Evolutionary conservation across 805 yeast species (phyloP), one percentile per base, ranked within the genome.

Genomic region (Ogataea thermomethanolica): DNA sequence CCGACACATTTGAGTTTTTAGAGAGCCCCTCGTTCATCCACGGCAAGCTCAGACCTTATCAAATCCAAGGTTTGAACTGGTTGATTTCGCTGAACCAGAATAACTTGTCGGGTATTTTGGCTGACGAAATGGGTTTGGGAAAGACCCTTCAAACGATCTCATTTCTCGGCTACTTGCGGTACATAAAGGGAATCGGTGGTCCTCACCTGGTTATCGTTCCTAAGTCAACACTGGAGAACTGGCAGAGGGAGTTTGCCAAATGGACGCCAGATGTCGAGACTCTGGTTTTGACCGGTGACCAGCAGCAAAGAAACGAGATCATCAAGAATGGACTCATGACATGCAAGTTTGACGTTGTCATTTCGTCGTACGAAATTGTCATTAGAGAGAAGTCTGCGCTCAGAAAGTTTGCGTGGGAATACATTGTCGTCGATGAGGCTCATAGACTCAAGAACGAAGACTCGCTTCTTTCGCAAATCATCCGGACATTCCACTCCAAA

Each of bases 101-200:
- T 62, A 75, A 78, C 44, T 64, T 84, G 33, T 76, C 84, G 1
- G 93, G 93, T 44, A 84, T 84, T 17, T 67, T 84, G 43, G 93
- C 93, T 1, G 93, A 84, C 62, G 93, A 84, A 63, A 84, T 84
- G 93, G 93, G 93, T 1, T 64, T 84, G 46, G 93, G 93, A 51
- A 84, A 84, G 58, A 84, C 93, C 3, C 64, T 84, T 43, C 93
- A 84, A 59, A 84, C 91, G 0, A 84, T 84, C 48, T 76, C 91
- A 7, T 81, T 81, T 47, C 61, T 84, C 32, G 91, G 91, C 2
- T 84, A 80, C 55, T 64, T 84, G 29, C 69, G 93, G 45, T 82
- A 77, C 54, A 60, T 78, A 39, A 77, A 73, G 49, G 67, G 73
- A 24, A 68, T 74, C 23, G 70, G 69, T 28, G 93, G 93, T 3